Evolutionary conservation across 106 monocot genomes (phyloP).

Genomic region (Dendrobium huoshanense): DNA sequence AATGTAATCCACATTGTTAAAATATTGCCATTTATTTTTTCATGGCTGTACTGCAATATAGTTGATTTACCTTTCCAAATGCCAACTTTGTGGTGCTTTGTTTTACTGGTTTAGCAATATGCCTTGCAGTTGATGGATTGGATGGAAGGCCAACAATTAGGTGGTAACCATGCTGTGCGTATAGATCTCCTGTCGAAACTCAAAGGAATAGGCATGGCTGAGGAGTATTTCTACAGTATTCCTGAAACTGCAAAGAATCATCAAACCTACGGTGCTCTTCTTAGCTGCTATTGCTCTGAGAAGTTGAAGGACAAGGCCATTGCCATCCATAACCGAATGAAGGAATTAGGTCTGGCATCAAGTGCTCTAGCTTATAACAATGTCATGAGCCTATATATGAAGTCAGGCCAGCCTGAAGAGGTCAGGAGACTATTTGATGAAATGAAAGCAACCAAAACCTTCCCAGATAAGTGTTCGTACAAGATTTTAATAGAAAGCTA

Average conservation of each 20-base stretch:
- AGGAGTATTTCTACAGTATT: conserved; percentile 38
- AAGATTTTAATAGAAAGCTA: conserved; percentile 27
- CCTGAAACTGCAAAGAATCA: conserved; percentile 27
- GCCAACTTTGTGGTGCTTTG: neutral
- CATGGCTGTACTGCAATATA: neutral
- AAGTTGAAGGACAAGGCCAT: conserved; percentile 25
- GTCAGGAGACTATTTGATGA: conserved; percentile 17
- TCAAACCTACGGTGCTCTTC: conserved; percentile 37
- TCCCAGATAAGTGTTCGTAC: conserved; percentile 28
- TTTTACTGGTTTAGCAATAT: neutral
- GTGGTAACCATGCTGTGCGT: conserved; percentile 26
- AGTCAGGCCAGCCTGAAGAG: conserved; percentile 21
- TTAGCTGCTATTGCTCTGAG: conserved; percentile 30
- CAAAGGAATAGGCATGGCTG: conserved; percentile 34
- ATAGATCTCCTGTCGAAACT: conserved; percentile 40
- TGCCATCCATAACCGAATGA: conserved; percentile 30
- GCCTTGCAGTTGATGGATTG: conserved; percentile 37
- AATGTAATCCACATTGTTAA: neutral
- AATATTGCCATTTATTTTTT: neutral
- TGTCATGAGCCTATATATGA: conserved; percentile 27
- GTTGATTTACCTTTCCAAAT: neutral
- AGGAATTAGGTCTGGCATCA: conserved; percentile 18
- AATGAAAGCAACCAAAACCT: conserved; percentile 26
- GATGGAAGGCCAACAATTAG: conserved; percentile 35
- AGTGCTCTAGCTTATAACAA: conserved; percentile 31